Base-by-base conservation (phyloP, 2,329 filamentous ascomycete species). In the Colletotrichum sp. region DNA sequence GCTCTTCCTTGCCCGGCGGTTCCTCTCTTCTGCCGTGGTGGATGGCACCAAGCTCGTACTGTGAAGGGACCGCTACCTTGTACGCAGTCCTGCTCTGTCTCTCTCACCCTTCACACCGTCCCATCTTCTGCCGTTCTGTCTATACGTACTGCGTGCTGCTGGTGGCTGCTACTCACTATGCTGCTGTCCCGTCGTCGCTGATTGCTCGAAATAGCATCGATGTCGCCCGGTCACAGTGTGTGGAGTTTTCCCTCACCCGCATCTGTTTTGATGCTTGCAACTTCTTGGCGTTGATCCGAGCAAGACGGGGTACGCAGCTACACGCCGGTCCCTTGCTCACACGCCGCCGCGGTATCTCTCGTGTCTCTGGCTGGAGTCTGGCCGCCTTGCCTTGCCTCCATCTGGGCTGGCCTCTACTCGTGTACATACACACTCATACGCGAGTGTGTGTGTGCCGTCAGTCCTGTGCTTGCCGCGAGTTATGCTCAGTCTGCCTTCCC, bases 231-330 rank as follows among this genome's bases (percentile, higher is more conserved):
- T 68, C 73, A 75, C 73, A 75, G 73, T 76, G 74, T 76, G 74
- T 68, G 74, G 71, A 64, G 56, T 76, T 73, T 76, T 71, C 59
- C 70, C 71, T 76, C 71, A 65, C 71, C 74, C 69, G 73, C 73
- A 75, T 76, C 66, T 66, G 74, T 73, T 76, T 74, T 76, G 74
- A 76, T 74, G 70, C 74, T 76, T 71, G 65, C 65, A 76, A 74
- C 74, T 56, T 76, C 74, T 76, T 76, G 74, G 74, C 74, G 74
- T 76, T 76, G 74, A 76, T 76, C 74, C 71, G 74, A 74, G 74
- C 74, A 76, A 74, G 66, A 75, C 69, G 69, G 69, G 73, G 73
- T 75, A 75, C 73, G 63, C 69, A 75, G 73, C 69, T 75, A 75
- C 73, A 75, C 73, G 73, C 69, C 18, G 69, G 73, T 75, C 73